Evolutionary conservation across 2,329 filamentous ascomycete genomes (phyloP).

Genomic region (Bertia moriformis): DNA sequence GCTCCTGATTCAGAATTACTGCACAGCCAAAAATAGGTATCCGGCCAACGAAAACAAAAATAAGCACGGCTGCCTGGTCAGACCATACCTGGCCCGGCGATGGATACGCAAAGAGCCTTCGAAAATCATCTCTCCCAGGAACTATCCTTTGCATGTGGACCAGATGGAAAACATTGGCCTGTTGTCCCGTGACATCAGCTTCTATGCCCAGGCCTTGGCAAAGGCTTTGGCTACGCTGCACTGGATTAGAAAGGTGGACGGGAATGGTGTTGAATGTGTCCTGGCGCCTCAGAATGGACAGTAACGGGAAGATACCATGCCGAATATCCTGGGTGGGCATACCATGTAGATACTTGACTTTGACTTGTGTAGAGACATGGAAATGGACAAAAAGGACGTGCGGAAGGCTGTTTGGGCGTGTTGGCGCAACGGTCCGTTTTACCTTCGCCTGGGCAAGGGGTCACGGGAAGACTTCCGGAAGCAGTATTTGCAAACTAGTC

Average conservation of each 20-base stretch:
- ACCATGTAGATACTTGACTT: background rate
- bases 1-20: background rate
- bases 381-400: background rate
- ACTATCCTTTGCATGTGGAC: background rate
- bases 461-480: too few species aligned
- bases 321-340: background rate
- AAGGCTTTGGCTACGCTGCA: background rate
- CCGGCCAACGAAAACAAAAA: background rate
- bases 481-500: too few species aligned
- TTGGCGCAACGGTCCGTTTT: background rate
- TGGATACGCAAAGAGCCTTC: background rate
- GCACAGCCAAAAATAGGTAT: background rate
- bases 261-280: background rate
- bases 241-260: background rate
- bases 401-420: background rate
- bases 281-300: background rate
- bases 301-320: background rate
- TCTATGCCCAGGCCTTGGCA: background rate
- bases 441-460: background rate
- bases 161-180: background rate
- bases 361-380: conserved; percentile 1
- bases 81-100: background rate
- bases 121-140: background rate
- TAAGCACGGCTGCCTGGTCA: background rate
- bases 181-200: background rate